Evolutionary conservation across 1,284 basidiomycete species (phyloP), one percentile per base, ranked within the genome.

Genomic region (Sporisorium exsertum): DNA sequence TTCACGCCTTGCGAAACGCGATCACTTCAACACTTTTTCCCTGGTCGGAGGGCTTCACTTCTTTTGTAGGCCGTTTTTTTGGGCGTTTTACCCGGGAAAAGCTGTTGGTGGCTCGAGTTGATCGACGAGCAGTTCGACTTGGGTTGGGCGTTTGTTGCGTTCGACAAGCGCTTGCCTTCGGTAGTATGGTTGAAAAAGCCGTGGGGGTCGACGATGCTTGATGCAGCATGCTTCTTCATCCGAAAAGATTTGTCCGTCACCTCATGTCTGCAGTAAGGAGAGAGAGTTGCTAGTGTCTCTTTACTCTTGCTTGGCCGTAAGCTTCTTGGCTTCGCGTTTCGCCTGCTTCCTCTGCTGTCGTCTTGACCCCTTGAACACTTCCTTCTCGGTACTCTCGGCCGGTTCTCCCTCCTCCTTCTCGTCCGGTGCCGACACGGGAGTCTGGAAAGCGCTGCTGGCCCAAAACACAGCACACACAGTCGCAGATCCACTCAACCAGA

Each of bases 21-120:
- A 65, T 71, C 58, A 59, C 42, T 71, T 50, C 50, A 71, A 71
- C 32, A 71, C 68, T 0, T 71, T 71, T 53, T 67, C 61, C 60
- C 32, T 72, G 47, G 67, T 72, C 43, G 70, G 64, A 13, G 64
- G 64, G 13, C 60, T 67, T 33, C 64, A 72, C 42, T 63, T 72
- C 43, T 72, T 72, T 51, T 72, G 70, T 37, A 58, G 67, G 51
- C 70, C 59, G 1, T 72, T 72, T 20, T 47, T 67, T 3, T 72
- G 64, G 60, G 60, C 59, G 2, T 67, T 72, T 46, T 72, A 67
- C 33, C 64, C 64, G 6, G 70, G 49, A 72, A 64, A 20, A 72
- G 69, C 42, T 72, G 69, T 20, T 10, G 69, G 26, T 72, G 54
- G 35, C 55, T 72, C 12, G 69, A 72, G 40, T 66, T 56, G 55